Evolutionary conservation across 441 rosid species (phyloP).

Genomic region (Omphalea diandra): DNA sequence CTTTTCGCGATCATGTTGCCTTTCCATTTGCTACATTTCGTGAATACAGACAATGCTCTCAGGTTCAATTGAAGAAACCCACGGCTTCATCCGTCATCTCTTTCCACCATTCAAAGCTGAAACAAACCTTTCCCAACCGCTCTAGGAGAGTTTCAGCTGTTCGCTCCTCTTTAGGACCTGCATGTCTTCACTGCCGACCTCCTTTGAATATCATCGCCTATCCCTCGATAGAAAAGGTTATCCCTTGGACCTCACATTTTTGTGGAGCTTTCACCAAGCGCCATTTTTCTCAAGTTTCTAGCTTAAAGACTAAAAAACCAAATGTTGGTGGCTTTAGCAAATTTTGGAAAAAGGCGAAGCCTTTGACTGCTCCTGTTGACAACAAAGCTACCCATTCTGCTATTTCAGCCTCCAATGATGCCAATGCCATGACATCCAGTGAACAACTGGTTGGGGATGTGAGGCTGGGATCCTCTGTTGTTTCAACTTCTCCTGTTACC

Average conservation of each 20-base stretch:
- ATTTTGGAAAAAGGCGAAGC: constrained; percentile 42
- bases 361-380: constrained; percentile 32
- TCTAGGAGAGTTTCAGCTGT: constrained; percentile 24
- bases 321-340: constrained; percentile 29
- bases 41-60: constrained; percentile 32
- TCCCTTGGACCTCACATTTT: constrained; percentile 24
- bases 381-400: constrained; percentile 20
- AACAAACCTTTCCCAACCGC: neutral
- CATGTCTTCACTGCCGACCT: constrained; percentile 12
- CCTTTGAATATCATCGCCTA: constrained; percentile 24
- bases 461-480: constrained; percentile 26
- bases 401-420: constrained; percentile 17
- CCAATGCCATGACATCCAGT: constrained; percentile 29
- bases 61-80: constrained; percentile 32
- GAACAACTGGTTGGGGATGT: constrained; percentile 33
- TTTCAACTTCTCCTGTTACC: constrained; percentile 29
- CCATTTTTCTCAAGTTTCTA: constrained; percentile 44
- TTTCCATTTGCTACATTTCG: constrained; percentile 26
- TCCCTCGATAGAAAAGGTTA: constrained; percentile 26
- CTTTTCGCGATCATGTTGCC: constrained; percentile 31
- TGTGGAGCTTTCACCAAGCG: constrained; percentile 31
- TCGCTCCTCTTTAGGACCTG: constrained; percentile 28
- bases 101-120: constrained; percentile 16
- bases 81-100: constrained; percentile 21
- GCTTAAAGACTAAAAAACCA: constrained; percentile 23